Percentiles rank a stretch among this genome's conserved stretches.
phyloP scores from a whole-genome alignment of 805 yeast species.

The Starmerella etchellsii region DNA sequence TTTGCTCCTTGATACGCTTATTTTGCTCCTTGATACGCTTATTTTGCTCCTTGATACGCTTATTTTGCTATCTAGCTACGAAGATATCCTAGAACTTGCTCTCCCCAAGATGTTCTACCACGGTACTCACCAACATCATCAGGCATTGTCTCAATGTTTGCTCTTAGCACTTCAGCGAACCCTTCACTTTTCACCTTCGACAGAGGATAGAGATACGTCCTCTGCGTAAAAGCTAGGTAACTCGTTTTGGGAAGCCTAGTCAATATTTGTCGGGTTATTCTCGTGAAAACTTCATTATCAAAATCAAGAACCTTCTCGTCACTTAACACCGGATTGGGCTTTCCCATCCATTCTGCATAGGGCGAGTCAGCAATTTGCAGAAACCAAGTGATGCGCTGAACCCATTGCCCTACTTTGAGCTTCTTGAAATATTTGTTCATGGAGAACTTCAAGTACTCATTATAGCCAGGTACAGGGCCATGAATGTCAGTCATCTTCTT shows the following conservation, averaged over 20 bases:
- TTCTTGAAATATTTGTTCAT: constrained; percentile 57
- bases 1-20: no score
- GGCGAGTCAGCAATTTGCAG: constrained; percentile 35
- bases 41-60: no score
- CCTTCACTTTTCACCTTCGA: constrained; percentile 36
- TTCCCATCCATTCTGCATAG: constrained; percentile 35
- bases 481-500: constrained; percentile 50
- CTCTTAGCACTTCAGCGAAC: constrained; percentile 39
- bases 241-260: constrained; percentile 39
- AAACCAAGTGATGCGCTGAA: constrained; percentile 59
- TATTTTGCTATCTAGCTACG: no score
- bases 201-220: constrained; percentile 47
- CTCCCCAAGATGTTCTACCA: constrained; percentile 53
- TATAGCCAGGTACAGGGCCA: constrained; percentile 59
- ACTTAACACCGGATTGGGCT: constrained; percentile 37
- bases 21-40: no score
- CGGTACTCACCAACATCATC: constrained; percentile 48
- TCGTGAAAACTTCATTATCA: constrained; percentile 35
- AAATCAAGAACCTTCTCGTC: constrained; percentile 29
- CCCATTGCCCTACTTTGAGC: constrained; percentile 40
- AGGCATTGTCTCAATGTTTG: constrained; percentile 54
- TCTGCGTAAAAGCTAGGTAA: constrained; percentile 39
- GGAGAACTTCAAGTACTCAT: constrained; percentile 39
- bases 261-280: constrained; percentile 48
- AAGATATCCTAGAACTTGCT: no score